Evolutionary conservation across 257 asterid genomes (phyloP), one percentile per base, ranked within the genome.

Genomic region (Paraleonurus japonicus): DNA sequence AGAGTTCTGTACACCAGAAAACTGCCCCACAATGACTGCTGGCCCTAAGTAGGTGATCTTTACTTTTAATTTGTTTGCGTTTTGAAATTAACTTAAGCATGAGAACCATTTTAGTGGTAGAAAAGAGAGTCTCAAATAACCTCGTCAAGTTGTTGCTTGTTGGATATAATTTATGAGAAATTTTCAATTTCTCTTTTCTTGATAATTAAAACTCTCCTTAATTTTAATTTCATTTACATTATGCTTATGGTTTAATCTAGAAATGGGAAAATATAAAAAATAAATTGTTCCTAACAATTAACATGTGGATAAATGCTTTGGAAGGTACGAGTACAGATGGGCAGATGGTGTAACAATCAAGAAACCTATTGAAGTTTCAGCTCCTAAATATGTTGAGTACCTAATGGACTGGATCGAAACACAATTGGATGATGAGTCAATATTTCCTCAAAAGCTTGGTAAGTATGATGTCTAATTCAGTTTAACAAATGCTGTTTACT

Each of bases 1-100:
- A 8, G 96, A 90, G 84, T 92, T 92, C 84, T 92, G 98, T 59
- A 93, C 97, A 0, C 77, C 97, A 7, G 95, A 87, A 79, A 88
- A 78, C 86, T 93, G 98, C 85, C 98, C 93, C 19, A 90, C 95
- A 62, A 93, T 93, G 98, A 76, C 97, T 33, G 97, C 97, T n/a
- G 98, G 97, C 53, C 96, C 97, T 20, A 93, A 93, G 97, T 93
- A 90, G 33, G 4, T 70, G 48, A 71, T 72, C 57, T 12, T 66
- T 51, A 54, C 53, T 53, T 51, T 62, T 45, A 51, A 5, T 61
- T 8, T 5, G 19, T 22, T 63, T 54, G 26, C 23, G 30, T 37
- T 39, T 32, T 10, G 45, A 39, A 51, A 22, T 58, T n/a, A 60
- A 66, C 43, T 47, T 15, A 20, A 43, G 22, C 15, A 8, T 13